Percentiles rank a stretch among this genome's conserved stretches.
Conservation (phyloP, 768 basidiomycete species). For the Suillus plorans region DNA sequence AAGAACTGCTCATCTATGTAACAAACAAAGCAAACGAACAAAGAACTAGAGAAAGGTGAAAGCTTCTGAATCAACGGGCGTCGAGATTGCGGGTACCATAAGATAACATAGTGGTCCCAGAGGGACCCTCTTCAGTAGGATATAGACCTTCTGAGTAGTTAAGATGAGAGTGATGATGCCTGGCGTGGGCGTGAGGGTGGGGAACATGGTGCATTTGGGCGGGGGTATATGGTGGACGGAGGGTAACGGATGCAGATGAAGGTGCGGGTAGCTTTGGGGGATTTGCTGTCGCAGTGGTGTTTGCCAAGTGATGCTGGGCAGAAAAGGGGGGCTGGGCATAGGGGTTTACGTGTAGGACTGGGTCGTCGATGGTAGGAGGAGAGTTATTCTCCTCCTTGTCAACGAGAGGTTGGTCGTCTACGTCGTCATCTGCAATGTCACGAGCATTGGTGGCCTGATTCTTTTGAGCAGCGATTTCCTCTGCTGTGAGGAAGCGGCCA, state of each 20-base stretch:
- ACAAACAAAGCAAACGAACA: constrained; percentile 21
- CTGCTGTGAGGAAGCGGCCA: constrained; percentile 95
- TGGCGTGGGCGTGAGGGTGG: constrained; percentile 75
- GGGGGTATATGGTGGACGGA: constrained; percentile 58
- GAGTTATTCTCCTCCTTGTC: constrained; percentile 21
- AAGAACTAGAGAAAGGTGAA: neutral
- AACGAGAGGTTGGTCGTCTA: constrained; percentile 12
- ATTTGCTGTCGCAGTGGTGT: constrained; percentile 20
- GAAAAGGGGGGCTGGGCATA: constrained; percentile 19
- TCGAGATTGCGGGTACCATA: constrained; percentile 36
- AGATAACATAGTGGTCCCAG: constrained; percentile 41
- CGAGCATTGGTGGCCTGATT: constrained; percentile 40
- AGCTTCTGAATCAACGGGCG: neutral
- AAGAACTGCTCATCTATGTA: constrained; percentile 27
- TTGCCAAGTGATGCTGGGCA: constrained; percentile 19
- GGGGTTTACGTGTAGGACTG: constrained; percentile 24
- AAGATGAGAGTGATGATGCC: constrained; percentile 63
- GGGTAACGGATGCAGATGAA: constrained; percentile 41
- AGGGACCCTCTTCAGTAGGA: constrained; percentile 25
- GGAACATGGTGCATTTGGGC: constrained; percentile 78
- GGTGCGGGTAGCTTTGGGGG: constrained; percentile 30
- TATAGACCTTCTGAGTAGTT: constrained; percentile 43
- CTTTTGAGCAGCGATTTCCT: constrained; percentile 88
- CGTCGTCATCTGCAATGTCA: constrained; percentile 44
- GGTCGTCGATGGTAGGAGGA: constrained; percentile 17